A percentile compares a stretch with the other conserved stretches of the same genome.
Evolutionary conservation across 306 rosid species (phyloP).

Genomic region (Lotus japonicus): DNA sequence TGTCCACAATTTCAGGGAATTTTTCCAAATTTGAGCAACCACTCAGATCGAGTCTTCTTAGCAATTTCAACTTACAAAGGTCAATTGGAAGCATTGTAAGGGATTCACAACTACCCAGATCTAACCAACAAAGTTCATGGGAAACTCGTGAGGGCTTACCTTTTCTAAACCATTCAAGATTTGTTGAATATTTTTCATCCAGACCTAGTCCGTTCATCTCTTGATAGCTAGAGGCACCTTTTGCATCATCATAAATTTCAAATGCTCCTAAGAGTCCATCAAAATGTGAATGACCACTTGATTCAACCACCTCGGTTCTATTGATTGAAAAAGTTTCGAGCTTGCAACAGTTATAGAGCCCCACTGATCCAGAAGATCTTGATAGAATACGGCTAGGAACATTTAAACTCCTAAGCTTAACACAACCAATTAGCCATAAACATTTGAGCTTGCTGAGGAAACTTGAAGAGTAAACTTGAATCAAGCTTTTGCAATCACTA

Average conservation of each 20-base stretch:
- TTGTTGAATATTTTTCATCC: too few species aligned
- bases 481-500: not conserved
- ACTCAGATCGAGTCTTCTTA: not conserved
- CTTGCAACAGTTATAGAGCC: not conserved
- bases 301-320: not conserved
- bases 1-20: not conserved
- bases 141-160: not conserved
- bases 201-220: too few species aligned
- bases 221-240: too few species aligned
- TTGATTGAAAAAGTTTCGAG: conserved; percentile 3
- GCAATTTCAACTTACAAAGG: not conserved
- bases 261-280: too few species aligned
- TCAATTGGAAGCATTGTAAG: conserved; percentile 2
- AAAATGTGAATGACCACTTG: not conserved
- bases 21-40: conserved; percentile 7
- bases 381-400: conserved; percentile 9
- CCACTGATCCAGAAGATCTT: not conserved
- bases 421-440: not conserved
- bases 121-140: conserved; percentile 9
- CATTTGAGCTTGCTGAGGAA: conserved; percentile 19
- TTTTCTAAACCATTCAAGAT: not conserved
- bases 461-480: conserved; percentile 6
- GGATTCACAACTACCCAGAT: conserved; percentile 15
- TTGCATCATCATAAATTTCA: too few species aligned
- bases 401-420: not conserved